Conservation (phyloP, 306 rosid species). For the Quercus aquifolioides region DNA sequence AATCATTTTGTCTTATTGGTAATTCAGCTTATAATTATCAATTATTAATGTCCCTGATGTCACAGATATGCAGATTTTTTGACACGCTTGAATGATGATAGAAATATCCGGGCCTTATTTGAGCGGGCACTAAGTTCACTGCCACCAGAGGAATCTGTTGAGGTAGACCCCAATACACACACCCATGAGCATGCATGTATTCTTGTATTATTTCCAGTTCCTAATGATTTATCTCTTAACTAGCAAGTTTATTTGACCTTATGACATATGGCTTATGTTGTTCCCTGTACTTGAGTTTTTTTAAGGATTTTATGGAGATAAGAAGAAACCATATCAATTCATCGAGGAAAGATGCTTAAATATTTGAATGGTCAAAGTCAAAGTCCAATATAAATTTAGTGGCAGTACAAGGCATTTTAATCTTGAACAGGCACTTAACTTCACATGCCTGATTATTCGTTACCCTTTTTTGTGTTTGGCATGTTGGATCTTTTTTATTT, state of each 20-base stretch:
- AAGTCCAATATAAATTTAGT: too few species aligned
- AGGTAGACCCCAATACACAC: slow-evolving; percentile 43
- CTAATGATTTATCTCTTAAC: neutral
- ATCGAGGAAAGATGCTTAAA: too few species aligned
- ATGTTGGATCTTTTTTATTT: neutral
- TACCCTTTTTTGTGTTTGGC: neutral
- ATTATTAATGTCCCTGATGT: slow-evolving; percentile 22
- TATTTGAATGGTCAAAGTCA: too few species aligned
- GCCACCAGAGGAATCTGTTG: slow-evolving; percentile 72
- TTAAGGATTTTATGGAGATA: too few species aligned
- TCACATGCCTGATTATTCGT: too few species aligned
- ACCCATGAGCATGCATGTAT: neutral
- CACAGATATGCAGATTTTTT: slow-evolving; percentile 94
- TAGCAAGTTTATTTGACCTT: neutral
- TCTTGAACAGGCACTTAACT: too few species aligned
- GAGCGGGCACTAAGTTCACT: slow-evolving; percentile 90
- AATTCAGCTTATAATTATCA: neutral
- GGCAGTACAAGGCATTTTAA: too few species aligned
- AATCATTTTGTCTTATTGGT: neutral
- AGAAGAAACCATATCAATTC: too few species aligned
- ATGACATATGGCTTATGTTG: neutral
- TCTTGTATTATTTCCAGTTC: neutral
- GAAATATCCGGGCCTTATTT: slow-evolving; percentile 91
- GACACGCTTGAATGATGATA: slow-evolving; percentile 89
- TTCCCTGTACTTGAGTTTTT: too few species aligned